Conservation (phyloP, 768 basidiomycete species). For the Pisolithus albus region DNA sequence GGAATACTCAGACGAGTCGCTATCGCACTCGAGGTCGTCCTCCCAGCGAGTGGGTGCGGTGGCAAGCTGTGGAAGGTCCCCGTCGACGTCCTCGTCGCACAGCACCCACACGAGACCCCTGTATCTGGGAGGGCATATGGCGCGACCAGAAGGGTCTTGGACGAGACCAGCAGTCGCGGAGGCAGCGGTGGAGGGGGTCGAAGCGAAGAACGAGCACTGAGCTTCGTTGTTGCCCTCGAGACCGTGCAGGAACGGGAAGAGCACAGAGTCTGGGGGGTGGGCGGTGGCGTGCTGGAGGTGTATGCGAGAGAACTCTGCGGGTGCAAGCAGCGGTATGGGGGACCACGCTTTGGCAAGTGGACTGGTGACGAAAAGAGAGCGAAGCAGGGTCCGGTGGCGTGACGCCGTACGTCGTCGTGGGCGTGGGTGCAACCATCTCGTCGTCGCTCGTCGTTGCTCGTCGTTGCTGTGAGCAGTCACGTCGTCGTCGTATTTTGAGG, state of each 20-base stretch:
- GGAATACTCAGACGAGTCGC: conserved; percentile 24
- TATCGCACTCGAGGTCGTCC: conserved; percentile 26
- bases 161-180: conserved; percentile 18
- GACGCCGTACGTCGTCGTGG: not conserved
- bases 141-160: conserved; percentile 19
- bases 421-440: not conserved
- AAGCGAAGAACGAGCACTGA: conserved; percentile 76
- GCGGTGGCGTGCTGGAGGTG: conserved; percentile 57
- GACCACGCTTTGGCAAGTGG: conserved; percentile 17
- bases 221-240: conserved; percentile 74
- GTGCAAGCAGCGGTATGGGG: conserved; percentile 38
- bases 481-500: not conserved
- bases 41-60: conserved; percentile 12
- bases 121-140: conserved; percentile 38
- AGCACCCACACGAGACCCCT: conserved; percentile 83
- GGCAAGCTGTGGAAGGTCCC: not conserved
- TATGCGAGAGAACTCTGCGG: conserved; percentile 48
- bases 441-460: not conserved
- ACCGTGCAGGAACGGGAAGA: conserved; percentile 88
- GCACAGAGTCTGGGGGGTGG: conserved; percentile 72
- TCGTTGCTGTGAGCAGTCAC: not conserved
- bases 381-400: not conserved
- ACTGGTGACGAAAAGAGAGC: conserved; percentile 21
- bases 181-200: conserved; percentile 17
- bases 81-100: conserved; percentile 59